Base-by-base conservation (phyloP, 495 filamentous ascomycete genomes). In the Halenospora varia region DNA sequence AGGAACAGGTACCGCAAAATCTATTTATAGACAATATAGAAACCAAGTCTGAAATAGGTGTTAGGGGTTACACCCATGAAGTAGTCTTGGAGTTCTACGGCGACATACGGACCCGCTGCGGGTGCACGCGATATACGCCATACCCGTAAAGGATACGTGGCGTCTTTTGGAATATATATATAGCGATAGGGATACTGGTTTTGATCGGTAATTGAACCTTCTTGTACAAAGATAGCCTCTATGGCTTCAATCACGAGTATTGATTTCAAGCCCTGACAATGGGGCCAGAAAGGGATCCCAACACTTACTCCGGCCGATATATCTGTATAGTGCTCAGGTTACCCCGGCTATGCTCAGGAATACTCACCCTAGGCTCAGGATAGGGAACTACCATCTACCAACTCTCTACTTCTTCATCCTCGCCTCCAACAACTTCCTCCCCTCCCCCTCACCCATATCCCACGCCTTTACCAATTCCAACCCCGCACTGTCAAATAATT, bases 401-500 rank as follows among this genome's bases (percentile, higher is more conserved):
- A n/a, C n/a, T 35, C 29, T 35, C n/a, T 17, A 45, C 42, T 45
- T 45, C 42, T 20, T 45, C 17, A 20, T 4, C 8, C 8, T n/a
- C 6, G 42, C 42, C 42, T 45, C 42, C n/a, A 45, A 45, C 42
- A 45, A 45, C 18, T n/a, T 45, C 42, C 42, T 15, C 18, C 42
- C 42, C 11, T 45, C 42, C 11, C 42, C 42, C 8, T 45, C 42
- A 8, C 17, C 67, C 10, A 64, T 56, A 1, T 62, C 53, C 68
- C 65, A 76, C 11, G 79, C 71, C 51, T 75, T 66, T 20, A 70
- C 60, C 20, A 80, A 53, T 22, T 60, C 65, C 42, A 55, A 46
- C 40, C 52, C 52, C 3, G 41, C 29, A 2, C 25, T 13, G 11
- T 55, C 52, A 6, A 44, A 22, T 11, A 55, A 35, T 10, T 3